Percentiles rank a stretch among this genome's conserved stretches.
Conservation (phyloP, 2,329 filamentous ascomycete species). For the Elsinoe australis region DNA sequence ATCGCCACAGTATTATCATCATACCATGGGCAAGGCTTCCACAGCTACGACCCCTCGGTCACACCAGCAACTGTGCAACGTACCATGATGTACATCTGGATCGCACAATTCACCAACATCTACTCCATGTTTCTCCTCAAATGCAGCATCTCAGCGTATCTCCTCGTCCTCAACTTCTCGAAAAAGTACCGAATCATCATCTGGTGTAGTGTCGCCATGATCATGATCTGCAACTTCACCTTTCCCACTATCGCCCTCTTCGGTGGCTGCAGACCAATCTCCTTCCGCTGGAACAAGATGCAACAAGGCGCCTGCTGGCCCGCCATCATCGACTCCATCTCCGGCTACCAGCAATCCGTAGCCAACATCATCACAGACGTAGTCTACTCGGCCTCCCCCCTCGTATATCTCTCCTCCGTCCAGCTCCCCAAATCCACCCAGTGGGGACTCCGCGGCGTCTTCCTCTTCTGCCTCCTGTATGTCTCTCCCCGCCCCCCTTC, state of each 20-base stretch:
- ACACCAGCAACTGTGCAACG: background rate
- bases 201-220: conserved; percentile 17
- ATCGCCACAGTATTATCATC: conserved; percentile 10
- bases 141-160: conserved; percentile 19
- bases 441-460: conserved; percentile 19
- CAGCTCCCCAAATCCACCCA: conserved; percentile 18
- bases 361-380: conserved; percentile 20
- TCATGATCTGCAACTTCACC: conserved; percentile 17
- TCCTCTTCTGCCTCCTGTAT: conserved; percentile 19
- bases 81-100: conserved; percentile 17
- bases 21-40: conserved; percentile 18
- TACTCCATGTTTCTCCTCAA: conserved; percentile 20
- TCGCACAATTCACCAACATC: conserved; percentile 17
- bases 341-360: conserved; percentile 17
- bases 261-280: conserved; percentile 14
- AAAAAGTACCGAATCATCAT: conserved; percentile 18
- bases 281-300: conserved; percentile 17
- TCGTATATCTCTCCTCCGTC: conserved; percentile 19
- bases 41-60: conserved; percentile 17
- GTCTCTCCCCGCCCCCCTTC: background rate
- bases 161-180: conserved; percentile 19
- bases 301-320: conserved; percentile 19
- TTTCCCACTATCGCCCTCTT: conserved; percentile 17
- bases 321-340: conserved; percentile 14
- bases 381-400: conserved; percentile 17